Percentiles rank a stretch among this genome's conserved stretches.
phyloP scores from a whole-genome alignment of 495 filamentous ascomycete species.

The Jackrogersella minutella region DNA sequence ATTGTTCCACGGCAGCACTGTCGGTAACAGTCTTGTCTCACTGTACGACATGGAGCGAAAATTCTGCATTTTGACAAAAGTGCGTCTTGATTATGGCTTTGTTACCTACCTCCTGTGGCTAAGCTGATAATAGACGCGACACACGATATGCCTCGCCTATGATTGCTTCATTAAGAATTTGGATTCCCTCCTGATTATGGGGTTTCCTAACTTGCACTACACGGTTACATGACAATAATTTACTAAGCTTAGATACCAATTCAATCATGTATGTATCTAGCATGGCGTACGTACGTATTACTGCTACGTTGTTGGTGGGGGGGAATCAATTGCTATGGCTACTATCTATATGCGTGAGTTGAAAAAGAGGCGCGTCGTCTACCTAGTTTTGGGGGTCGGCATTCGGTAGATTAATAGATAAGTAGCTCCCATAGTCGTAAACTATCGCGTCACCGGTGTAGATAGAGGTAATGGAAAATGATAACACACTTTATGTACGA shows the following conservation, averaged over 20 bases:
- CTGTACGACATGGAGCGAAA: too few relatives aligned
- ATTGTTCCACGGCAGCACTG: constrained; percentile 27
- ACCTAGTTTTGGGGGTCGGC: not conserved
- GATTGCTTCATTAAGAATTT: not conserved
- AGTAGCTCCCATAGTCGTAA: not conserved
- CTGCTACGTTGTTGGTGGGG: too few relatives aligned
- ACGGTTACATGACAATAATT: too few relatives aligned
- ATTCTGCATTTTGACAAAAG: too few relatives aligned
- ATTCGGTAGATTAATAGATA: not conserved
- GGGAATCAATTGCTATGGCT: not conserved
- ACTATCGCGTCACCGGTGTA: not conserved
- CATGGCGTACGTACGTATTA: too few relatives aligned
- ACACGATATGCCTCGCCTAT: constrained; percentile 1
- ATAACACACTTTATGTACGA: too few relatives aligned
- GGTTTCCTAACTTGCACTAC: too few relatives aligned
- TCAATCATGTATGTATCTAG: too few relatives aligned
- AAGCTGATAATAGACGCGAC: not conserved
- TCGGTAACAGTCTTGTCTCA: constrained; percentile 19
- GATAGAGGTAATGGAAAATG: too few relatives aligned
- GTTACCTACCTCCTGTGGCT: not conserved
- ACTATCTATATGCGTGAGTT: not conserved
- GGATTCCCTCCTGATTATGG: too few relatives aligned
- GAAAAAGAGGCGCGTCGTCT: not conserved
- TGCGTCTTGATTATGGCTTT: too few relatives aligned
- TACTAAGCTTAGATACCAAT: too few relatives aligned